Percentiles rank a stretch among this genome's conserved stretches.
These are phyloP conservation scores for Dryas octopetala DNA, from an alignment of 306 rosid species.

Conservation along the genomic window DNA sequence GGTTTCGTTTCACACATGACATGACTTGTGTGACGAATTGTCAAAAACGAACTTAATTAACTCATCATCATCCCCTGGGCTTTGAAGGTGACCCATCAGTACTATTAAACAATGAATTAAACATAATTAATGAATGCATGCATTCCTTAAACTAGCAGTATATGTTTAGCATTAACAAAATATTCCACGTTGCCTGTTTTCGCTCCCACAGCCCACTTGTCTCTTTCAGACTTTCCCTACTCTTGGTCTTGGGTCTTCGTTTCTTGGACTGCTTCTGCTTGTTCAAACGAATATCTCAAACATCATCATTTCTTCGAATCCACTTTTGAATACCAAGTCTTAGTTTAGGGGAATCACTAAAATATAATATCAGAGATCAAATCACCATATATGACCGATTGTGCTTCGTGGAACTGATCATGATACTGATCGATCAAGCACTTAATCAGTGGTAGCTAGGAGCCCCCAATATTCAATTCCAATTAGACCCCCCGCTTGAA, in stretches of 20 bases:
- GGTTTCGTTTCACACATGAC: conserved; percentile 22
- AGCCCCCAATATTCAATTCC: no score
- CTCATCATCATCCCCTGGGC: neutral
- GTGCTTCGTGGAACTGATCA: no score
- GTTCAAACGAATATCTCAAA: neutral
- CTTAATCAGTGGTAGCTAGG: no score
- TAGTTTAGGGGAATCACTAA: neutral
- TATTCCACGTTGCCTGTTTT: neutral
- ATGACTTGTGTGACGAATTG: conserved; percentile 4
- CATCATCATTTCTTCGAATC: neutral
- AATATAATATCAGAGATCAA: neutral
- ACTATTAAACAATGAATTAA: neutral
- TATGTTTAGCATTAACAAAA: neutral
- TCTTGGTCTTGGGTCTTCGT: conserved; percentile 11
- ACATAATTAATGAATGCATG: neutral
- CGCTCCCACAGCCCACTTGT: neutral
- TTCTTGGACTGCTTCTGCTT: conserved; percentile 17
- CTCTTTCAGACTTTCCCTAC: neutral
- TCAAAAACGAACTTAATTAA: conserved; percentile 21
- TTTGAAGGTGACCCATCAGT: neutral
- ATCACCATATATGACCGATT: neutral
- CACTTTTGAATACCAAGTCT: neutral
- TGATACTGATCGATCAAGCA: no score
- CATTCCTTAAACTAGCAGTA: neutral
- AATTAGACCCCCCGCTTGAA: no score